These are phyloP conservation scores for Scalesia atractyloides DNA, from an alignment of 129 eudicot genomes.

Conservation along the genomic window DNA sequence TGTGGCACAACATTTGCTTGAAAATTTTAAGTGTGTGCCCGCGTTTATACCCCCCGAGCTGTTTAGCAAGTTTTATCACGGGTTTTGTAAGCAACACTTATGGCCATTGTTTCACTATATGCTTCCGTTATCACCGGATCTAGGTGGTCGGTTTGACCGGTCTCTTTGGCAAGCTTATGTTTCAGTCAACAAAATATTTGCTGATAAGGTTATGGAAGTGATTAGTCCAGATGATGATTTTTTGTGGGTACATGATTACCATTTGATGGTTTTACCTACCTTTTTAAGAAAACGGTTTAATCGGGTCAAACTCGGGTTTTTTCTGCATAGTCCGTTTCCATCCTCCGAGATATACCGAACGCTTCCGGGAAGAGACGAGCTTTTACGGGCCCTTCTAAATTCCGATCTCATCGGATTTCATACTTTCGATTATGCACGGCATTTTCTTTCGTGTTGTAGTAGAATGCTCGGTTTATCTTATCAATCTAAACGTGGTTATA, in stretches of 20 bases:
- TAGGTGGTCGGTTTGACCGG: conserved; percentile 90
- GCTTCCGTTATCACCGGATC: conserved; percentile 92
- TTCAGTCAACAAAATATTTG: conserved; percentile 86
- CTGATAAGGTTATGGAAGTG: conserved; percentile 94
- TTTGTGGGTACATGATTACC: conserved; percentile 94
- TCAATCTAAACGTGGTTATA: conserved; percentile 87
- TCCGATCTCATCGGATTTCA: conserved; percentile 89
- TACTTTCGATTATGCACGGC: conserved; percentile 86
- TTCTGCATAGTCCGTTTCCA: conserved; percentile 80
- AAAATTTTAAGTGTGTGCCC: conserved; percentile 82
- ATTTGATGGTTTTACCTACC: conserved; percentile 85
- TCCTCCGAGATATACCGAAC: conserved; percentile 92
- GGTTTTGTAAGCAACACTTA: conserved; percentile 84
- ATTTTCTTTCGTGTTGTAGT: conserved; percentile 89
- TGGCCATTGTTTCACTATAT: conserved; percentile 97
- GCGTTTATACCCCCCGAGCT: conserved; percentile 85
- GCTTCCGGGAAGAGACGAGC: conserved; percentile 74
- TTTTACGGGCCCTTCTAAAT: conserved; percentile 77
- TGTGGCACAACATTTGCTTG: conserved; percentile 77
- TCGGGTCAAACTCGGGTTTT: conserved; percentile 82
- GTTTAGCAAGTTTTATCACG: conserved; percentile 78
- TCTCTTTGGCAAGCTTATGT: conserved; percentile 89
- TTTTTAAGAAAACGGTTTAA: conserved; percentile 82
- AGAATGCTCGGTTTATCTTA: conserved; percentile 89
- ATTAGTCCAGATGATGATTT: conserved; percentile 89